phyloP scores from a whole-genome alignment of 2,329 filamentous ascomycete species.

The Penicillium sclerotigenum region DNA sequence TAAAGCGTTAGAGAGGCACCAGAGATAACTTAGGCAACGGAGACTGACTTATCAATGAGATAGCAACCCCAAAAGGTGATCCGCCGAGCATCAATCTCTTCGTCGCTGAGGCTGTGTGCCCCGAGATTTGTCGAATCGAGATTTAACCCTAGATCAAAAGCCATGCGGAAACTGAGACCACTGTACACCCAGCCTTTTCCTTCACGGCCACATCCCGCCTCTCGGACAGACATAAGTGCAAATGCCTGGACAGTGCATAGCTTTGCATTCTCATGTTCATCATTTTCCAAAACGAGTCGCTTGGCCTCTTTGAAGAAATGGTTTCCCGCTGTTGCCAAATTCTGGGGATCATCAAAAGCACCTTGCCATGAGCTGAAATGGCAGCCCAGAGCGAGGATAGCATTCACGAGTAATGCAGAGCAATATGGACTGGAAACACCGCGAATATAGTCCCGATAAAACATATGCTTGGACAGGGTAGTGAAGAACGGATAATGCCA shows the following conservation, averaged over 20 bases:
- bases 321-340: slow-evolving; percentile 84
- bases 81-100: slow-evolving; percentile 81
- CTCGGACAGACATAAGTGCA: slow-evolving; percentile 91
- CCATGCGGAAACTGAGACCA: slow-evolving; percentile 98
- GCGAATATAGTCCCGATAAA: slow-evolving; percentile 77
- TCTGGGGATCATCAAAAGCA: slow-evolving; percentile 67
- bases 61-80: slow-evolving; percentile 98
- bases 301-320: slow-evolving; percentile 97
- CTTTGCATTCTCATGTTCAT: slow-evolving; percentile 85
- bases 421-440: slow-evolving; percentile 74
- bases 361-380: slow-evolving; percentile 80
- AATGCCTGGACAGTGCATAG: slow-evolving; percentile 90
- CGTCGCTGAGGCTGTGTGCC: slow-evolving; percentile 64
- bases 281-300: slow-evolving; percentile 80
- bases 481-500: slow-evolving; percentile 98
- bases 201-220: slow-evolving; percentile 90
- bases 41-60: slow-evolving; percentile 78
- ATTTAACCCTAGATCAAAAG: slow-evolving; percentile 87
- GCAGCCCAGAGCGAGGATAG: slow-evolving; percentile 87
- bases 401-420: slow-evolving; percentile 84
- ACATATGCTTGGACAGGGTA: slow-evolving; percentile 78
- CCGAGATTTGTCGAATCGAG: slow-evolving; percentile 70
- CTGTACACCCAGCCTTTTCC: slow-evolving; percentile 98
- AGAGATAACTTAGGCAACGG: not conserved
- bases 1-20: slow-evolving; percentile 13